Evolutionary conservation across 1,139 yeast species (phyloP), one percentile per base, ranked within the genome.

Genomic region (Taphrina confusa): DNA sequence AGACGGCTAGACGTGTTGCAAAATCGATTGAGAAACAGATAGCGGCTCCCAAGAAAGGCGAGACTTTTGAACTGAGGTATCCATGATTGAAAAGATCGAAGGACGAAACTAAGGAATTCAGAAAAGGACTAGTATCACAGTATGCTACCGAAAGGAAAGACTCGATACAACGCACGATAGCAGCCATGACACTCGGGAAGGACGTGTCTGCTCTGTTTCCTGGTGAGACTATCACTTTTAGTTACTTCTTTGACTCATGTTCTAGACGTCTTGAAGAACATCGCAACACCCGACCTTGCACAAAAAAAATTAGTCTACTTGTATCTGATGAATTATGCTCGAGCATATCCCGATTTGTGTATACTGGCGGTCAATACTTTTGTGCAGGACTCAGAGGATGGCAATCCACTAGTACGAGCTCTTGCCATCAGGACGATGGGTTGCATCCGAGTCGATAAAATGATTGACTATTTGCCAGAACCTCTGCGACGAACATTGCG

Each of bases 371-470:
- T 94, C 59, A 94, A 94, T 72, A 94, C 99, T 1, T 94, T 94
- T 79, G 96, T 94, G 28, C 77, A 74, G 69, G 99, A 94, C 73
- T 85, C 97, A 0, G 96, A 89, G 71, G 98, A 92, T 71, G 96
- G 97, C 47, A 94, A 94, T 70, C 99, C 99, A 0, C 78, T 94
- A 69, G 91, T 94, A 31, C 80, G 98, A 62, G 97, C 98, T 0
- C 80, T 94, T 73, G 97, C 99, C 0, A 91, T 94, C 63, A 81
- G 98, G 70, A 94, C 99, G 11, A 94, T 94, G 99, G 97, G 98
- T 0, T 92, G 97, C 75, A 90, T 94, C 59, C 77, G 98, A 51
- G 98, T 94, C 27, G 94, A 87, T 68, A 90, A 87, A 73, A 91
- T 94, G 84, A 89, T 90, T 45, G 97, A 91, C 71, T 92, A 94